Conservation (phyloP, 2,329 filamentous ascomycete genomes). For the Peltaster fructicola region DNA sequence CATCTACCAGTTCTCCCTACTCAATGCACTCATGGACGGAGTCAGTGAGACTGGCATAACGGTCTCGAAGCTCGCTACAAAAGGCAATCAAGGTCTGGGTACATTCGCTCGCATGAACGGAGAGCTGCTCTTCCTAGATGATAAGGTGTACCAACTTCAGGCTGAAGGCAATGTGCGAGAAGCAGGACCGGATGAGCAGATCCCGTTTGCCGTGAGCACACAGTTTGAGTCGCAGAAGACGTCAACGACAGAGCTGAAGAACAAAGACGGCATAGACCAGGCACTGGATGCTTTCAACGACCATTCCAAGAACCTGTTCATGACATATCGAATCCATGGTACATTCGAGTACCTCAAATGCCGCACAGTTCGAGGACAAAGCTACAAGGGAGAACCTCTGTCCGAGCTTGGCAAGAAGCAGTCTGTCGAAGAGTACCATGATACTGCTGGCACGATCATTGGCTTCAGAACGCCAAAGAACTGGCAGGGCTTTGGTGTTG, state of each 20-base stretch:
- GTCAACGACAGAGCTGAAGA: conserved; percentile 7
- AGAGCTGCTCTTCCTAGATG: conserved; percentile 27
- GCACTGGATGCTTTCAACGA: conserved; percentile 12
- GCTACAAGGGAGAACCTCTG: conserved; percentile 16
- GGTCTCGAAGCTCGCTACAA: conserved; percentile 26
- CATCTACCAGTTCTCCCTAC: conserved; percentile 27
- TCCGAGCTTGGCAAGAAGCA: conserved; percentile 24
- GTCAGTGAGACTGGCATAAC: conserved; percentile 30
- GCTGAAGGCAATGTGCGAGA: conserved; percentile 19
- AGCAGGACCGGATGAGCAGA: conserved; percentile 18
- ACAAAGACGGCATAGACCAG: conserved; percentile 13
- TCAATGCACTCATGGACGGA: conserved; percentile 28
- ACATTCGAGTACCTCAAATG: conserved; percentile 16
- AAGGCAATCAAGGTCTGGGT: conserved; percentile 34
- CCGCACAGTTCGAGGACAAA: conserved; percentile 16
- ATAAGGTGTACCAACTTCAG: conserved; percentile 25
- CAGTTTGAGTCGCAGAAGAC: conserved; percentile 16
- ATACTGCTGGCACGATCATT: conserved; percentile 24
- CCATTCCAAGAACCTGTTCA: conserved; percentile 16
- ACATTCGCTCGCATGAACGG: conserved; percentile 28
- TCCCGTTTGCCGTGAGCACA: conserved; percentile 23
- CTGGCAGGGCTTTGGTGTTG: conserved; percentile 24
- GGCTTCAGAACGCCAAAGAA: conserved; percentile 25
- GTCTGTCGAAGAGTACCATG: conserved; percentile 20
- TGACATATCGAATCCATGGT: conserved; percentile 18